Percentiles rank a stretch among this genome's conserved stretches.
phyloP scores from a whole-genome alignment of 345 rosid genomes.

The Euphorbia lathyris region DNA sequence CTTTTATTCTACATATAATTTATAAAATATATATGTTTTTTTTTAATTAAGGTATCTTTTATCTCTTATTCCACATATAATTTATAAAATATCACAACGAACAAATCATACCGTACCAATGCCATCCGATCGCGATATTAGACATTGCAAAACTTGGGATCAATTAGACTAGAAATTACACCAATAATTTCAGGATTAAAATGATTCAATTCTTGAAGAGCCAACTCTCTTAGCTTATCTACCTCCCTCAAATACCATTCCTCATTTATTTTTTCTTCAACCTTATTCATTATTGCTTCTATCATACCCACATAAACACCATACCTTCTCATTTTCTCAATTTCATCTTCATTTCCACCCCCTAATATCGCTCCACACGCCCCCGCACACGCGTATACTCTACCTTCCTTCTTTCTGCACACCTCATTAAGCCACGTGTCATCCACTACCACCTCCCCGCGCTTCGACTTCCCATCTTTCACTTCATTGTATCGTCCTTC shows the following conservation, averaged over 20 bases:
- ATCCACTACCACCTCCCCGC: background rate
- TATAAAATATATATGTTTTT: too few species aligned
- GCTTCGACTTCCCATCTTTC: background rate
- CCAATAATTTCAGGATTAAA: constrained; percentile 31
- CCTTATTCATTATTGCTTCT: constrained; percentile 21
- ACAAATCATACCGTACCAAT: too few species aligned
- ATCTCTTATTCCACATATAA: too few species aligned
- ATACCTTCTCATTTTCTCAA: constrained; percentile 45
- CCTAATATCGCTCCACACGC: constrained; percentile 67
- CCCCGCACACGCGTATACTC: constrained; percentile 45
- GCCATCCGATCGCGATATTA: background rate
- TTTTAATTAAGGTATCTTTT: too few species aligned
- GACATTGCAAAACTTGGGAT: background rate
- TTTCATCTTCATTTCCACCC: constrained; percentile 54
- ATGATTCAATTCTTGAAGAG: constrained; percentile 28
- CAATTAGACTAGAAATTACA: constrained; percentile 24
- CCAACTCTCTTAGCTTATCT: constrained; percentile 28
- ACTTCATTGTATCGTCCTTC: constrained; percentile 36
- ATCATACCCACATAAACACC: constrained; percentile 48
- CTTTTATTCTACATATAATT: too few species aligned
- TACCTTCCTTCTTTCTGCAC: constrained; percentile 45
- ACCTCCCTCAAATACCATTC: constrained; percentile 1
- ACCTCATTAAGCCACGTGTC: constrained; percentile 8
- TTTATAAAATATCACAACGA: too few species aligned
- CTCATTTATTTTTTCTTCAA: background rate